These are phyloP conservation scores for Penicillium angulare DNA, from an alignment of 495 filamentous ascomycete genomes.

Conservation along the genomic window DNA sequence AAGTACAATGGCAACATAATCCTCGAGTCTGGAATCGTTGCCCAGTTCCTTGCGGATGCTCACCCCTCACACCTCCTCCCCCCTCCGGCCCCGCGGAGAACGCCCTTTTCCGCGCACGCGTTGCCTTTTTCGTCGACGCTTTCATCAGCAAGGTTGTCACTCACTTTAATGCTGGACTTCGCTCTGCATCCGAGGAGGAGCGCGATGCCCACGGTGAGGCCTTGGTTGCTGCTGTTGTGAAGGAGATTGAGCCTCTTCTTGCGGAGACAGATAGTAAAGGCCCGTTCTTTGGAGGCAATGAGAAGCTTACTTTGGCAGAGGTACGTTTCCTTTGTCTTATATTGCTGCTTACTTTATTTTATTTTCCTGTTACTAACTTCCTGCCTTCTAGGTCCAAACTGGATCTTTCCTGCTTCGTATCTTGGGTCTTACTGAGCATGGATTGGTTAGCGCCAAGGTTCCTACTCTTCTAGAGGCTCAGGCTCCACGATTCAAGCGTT, in stretches of 20 bases:
- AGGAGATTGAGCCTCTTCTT: slow-evolving; percentile 75
- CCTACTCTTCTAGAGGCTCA: slow-evolving; percentile 47
- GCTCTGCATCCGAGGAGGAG: slow-evolving; percentile 34
- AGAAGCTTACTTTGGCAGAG: slow-evolving; percentile 74
- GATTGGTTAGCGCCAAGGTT: slow-evolving; percentile 51
- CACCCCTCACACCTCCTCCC: slow-evolving; percentile 51
- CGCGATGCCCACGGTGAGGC: slow-evolving; percentile 31
- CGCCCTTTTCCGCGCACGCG: slow-evolving; percentile 62
- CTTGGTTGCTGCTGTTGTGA: slow-evolving; percentile 54
- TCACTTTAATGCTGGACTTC: slow-evolving; percentile 42
- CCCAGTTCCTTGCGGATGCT: slow-evolving; percentile 68
- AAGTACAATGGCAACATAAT: slow-evolving; percentile 71
- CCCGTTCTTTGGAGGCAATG: slow-evolving; percentile 81
- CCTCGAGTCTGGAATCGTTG: slow-evolving; percentile 71
- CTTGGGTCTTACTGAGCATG: slow-evolving; percentile 44
- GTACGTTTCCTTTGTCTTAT: slow-evolving; percentile 40
- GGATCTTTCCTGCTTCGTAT: slow-evolving; percentile 68
- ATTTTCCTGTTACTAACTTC: neutral
- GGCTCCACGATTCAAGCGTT: slow-evolving; percentile 65
- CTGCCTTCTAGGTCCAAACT: slow-evolving; percentile 50
- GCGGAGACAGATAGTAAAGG: slow-evolving; percentile 45
- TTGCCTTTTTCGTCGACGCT: slow-evolving; percentile 76
- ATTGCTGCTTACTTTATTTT: neutral
- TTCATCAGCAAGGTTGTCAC: slow-evolving; percentile 62
- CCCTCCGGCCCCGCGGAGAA: slow-evolving; percentile 32